phyloP scores from a whole-genome alignment of 176 grass and related monocot species.

The Puya raimondii region DNA sequence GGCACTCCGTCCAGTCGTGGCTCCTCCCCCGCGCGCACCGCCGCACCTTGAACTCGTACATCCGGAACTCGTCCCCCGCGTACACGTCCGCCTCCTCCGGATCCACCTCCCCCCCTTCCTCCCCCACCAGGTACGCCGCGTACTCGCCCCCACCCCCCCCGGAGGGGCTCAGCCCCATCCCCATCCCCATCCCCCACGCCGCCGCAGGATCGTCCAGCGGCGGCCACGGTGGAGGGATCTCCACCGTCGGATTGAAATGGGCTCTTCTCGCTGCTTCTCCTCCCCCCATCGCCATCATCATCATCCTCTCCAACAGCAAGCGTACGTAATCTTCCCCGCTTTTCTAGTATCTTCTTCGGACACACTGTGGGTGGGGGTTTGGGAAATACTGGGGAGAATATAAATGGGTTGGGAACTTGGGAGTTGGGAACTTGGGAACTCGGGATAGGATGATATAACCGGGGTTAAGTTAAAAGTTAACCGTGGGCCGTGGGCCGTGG shows the following conservation, averaged over 20 bases:
- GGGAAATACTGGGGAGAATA: not conserved
- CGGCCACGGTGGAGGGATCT: not conserved
- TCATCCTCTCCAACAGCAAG: no score
- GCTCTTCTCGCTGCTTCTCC: not conserved
- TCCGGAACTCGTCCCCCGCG: constrained; percentile 38
- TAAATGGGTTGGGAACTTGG: not conserved
- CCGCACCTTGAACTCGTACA: constrained; percentile 58
- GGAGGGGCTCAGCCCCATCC: no score
- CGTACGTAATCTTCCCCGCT: no score
- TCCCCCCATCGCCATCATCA: not conserved
- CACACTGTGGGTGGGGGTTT: not conserved
- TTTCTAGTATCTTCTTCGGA: no score
- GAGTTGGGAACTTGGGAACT: not conserved
- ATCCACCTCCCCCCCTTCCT: no score
- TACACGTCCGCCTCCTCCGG: no score
- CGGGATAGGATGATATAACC: not conserved
- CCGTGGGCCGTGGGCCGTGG: not conserved
- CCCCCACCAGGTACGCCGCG: no score
- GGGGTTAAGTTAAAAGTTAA: not conserved
- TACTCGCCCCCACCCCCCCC: no score
- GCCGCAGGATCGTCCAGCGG: not conserved
- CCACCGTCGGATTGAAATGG: not conserved
- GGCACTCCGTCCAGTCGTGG: constrained; percentile 52
- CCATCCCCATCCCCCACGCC: not conserved
- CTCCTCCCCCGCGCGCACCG: constrained; percentile 14